Base-by-base conservation (phyloP, 2,329 filamentous ascomycete species). In the Rosellinia necatrix region DNA sequence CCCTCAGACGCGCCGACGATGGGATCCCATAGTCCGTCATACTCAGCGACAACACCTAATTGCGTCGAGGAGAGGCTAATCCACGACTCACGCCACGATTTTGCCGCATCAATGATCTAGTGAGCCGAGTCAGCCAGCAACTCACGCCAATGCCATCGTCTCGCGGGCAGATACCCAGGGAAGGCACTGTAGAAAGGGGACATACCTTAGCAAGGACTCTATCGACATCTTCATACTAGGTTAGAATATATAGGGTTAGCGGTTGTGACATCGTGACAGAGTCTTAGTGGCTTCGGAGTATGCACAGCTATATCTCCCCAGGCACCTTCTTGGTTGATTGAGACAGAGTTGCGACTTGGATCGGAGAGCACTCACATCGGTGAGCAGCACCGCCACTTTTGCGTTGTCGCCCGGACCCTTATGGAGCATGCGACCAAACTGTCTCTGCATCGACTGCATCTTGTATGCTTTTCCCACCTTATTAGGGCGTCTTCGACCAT, bases 81-180 rank as follows among this genome's bases (percentile, higher is more conserved):
- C 91, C 91, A 96, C 9, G 87, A 82, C 67, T 93, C 88, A 67
- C 88, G 85, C 87, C 90, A 94, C 69, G 85, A 79, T 71, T 86
- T 89, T 32, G 87, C 84, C 59, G 88, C 86, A 62, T 91, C 88
- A 64, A 92, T 84, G 64, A 94, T 84, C 89, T 93, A 49, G 30
- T 7, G 40, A 37, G 34, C 40, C 15, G 34, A 13, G 40, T 22
- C 22, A 24, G 37, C 64, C 15, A 66, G 57, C n/a, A n/a, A n/a
- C n/a, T 50, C 24, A 12, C n/a, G 15, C 29, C 29, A 58, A n/a
- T n/a, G n/a, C n/a, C n/a, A n/a, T n/a, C n/a, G 50, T 15, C 10
- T 25, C 41, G 52, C 40, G 30, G 59, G 24, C 43, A 22, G 47
- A 53, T n/a, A 9, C 10, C 12, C 22, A 21, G 13, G 15, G 24